Percentiles rank a stretch among this genome's conserved stretches.
Conservation (phyloP, 2,329 filamentous ascomycete species). For the Talaromyces sp. region DNA sequence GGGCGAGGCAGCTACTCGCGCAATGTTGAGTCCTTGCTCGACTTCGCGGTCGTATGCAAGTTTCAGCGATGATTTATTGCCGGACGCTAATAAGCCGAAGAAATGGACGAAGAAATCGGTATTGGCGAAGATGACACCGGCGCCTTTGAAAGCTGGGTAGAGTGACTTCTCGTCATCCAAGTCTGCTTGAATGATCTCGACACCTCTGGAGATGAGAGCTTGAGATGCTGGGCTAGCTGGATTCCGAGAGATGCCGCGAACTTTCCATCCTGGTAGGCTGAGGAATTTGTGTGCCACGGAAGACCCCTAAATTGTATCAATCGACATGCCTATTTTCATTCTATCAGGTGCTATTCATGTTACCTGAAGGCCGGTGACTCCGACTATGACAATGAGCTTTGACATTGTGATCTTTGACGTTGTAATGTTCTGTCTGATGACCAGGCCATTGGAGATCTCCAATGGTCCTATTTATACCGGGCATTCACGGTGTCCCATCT, state of each 20-base stretch:
- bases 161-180: conserved; percentile 47
- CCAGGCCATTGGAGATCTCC: neutral
- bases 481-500: neutral
- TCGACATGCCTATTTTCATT: neutral
- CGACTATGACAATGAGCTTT: neutral
- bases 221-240: conserved; percentile 43
- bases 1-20: conserved; percentile 45
- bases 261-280: conserved; percentile 23
- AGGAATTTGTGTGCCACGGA: conserved; percentile 10
- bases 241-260: conserved; percentile 57
- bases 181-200: conserved; percentile 53
- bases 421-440: neutral
- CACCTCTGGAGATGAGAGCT: conserved; percentile 38
- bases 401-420: neutral
- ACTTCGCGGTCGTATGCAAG: conserved; percentile 9
- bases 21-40: conserved; percentile 48
- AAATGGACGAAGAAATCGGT: conserved; percentile 48
- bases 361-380: conserved; percentile 1
- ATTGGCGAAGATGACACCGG: conserved; percentile 50
- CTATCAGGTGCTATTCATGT: too few relatives aligned
- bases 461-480: neutral
- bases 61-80: neutral
- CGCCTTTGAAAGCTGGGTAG: conserved; percentile 43
- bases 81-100: neutral
- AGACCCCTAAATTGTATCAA: neutral